A percentile compares a stretch with the other conserved stretches of the same genome.
phyloP scores from a whole-genome alignment of 1,284 basidiomycete species.

The Ceratobasidium sp. region DNA sequence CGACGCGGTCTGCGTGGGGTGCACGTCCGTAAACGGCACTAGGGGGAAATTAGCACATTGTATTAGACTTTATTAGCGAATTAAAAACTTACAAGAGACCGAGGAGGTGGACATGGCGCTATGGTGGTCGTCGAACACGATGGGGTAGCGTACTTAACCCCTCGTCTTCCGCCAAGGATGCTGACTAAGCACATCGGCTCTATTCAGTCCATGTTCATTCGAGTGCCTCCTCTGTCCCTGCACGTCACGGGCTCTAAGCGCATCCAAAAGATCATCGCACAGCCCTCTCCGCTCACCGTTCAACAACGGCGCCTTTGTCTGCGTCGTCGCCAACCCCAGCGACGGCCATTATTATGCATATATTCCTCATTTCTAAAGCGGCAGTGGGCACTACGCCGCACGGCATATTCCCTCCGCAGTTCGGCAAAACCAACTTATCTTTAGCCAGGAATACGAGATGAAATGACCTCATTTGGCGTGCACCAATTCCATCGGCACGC shows the following conservation, averaged over 20 bases:
- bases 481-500: background rate
- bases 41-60: background rate
- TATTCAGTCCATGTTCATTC: too few relatives aligned
- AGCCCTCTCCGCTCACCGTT: too few relatives aligned
- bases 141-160: background rate
- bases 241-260: too few relatives aligned
- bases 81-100: conserved; percentile 7
- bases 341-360: too few relatives aligned
- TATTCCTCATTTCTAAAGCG: too few relatives aligned
- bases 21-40: conserved; percentile 35
- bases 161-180: background rate
- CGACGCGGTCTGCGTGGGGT: conserved; percentile 28
- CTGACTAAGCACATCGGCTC: too few relatives aligned
- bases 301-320: too few relatives aligned
- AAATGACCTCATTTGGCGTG: conserved; percentile 17
- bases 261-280: too few relatives aligned
- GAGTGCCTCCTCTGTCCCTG: too few relatives aligned
- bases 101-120: conserved; percentile 26
- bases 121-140: background rate
- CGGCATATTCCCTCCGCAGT: too few relatives aligned
- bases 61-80: background rate
- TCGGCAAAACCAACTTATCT: background rate
- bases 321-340: too few relatives aligned
- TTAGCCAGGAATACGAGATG: background rate
- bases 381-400: too few relatives aligned